A percentile compares a stretch with the other conserved stretches of the same genome.
phyloP scores from a whole-genome alignment of 768 basidiomycete species.

The Floccularia luteovirens region DNA sequence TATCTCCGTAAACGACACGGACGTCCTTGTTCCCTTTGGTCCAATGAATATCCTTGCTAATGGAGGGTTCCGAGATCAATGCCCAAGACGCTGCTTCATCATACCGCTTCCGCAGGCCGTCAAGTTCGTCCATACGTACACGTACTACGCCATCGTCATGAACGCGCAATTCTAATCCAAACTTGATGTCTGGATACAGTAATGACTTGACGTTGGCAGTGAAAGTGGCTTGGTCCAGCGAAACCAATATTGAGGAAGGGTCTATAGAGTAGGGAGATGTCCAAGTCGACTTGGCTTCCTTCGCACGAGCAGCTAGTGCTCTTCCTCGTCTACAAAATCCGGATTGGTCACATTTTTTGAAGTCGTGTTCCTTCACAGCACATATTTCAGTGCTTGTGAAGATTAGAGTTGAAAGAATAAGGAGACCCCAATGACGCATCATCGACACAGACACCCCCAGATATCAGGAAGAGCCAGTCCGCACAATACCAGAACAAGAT shows the following conservation, averaged over 20 bases:
- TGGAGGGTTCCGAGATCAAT: conserved; percentile 60
- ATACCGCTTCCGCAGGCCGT: conserved; percentile 75
- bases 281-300: conserved; percentile 53
- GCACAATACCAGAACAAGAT: too few relatives aligned
- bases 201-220: conserved; percentile 72
- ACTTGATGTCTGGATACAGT: conserved; percentile 80
- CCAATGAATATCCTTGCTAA: conserved; percentile 60
- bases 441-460: conserved; percentile 4
- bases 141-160: conserved; percentile 86
- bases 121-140: conserved; percentile 88
- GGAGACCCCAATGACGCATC: conserved; percentile 28
- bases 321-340: conserved; percentile 90
- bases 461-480: too few relatives aligned
- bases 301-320: conserved; percentile 70
- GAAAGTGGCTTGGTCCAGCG: conserved; percentile 51
- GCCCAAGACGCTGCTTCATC: conserved; percentile 92
- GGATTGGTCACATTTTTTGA: conserved; percentile 91
- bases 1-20: conserved; percentile 56
- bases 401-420: conserved; percentile 27
- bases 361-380: conserved; percentile 77
- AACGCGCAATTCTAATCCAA: conserved; percentile 74
- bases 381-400: conserved; percentile 25
- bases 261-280: conserved; percentile 83
- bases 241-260: conserved; percentile 41
- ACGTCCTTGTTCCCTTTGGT: conserved; percentile 55